Conservation (phyloP, 495 filamentous ascomycete genomes). For the Penicilliopsis zonata region DNA sequence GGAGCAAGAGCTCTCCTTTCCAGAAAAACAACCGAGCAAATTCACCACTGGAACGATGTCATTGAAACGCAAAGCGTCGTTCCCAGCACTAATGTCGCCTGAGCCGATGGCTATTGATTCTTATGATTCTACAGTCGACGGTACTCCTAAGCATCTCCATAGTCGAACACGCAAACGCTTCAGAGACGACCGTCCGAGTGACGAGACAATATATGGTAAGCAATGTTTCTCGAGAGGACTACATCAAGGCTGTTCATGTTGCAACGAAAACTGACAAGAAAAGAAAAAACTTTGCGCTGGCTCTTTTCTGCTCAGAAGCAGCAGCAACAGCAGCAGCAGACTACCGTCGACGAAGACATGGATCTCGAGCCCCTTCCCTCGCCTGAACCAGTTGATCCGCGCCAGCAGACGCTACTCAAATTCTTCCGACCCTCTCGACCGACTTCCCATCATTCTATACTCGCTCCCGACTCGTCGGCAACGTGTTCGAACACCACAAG, state of each 20-base stretch:
- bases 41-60: slow-evolving; percentile 22
- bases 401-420: slow-evolving; percentile 31
- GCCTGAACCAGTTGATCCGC: slow-evolving; percentile 24
- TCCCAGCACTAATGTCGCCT: slow-evolving; percentile 19
- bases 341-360: slow-evolving; percentile 14
- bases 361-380: slow-evolving; percentile 11
- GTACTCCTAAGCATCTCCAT: slow-evolving; percentile 28
- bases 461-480: slow-evolving; percentile 1
- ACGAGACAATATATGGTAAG: slow-evolving; percentile 34
- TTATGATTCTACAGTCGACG: slow-evolving; percentile 10
- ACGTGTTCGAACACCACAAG: too few relatives aligned
- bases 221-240: not conserved
- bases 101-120: slow-evolving; percentile 16
- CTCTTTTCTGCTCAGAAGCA: slow-evolving; percentile 29
- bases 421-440: slow-evolving; percentile 31
- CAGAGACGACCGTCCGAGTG: slow-evolving; percentile 34
- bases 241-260: not conserved
- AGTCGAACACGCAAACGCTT: slow-evolving; percentile 42
- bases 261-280: slow-evolving; percentile 10
- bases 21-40: too few relatives aligned
- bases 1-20: too few relatives aligned
- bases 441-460: slow-evolving; percentile 3
- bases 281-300: slow-evolving; percentile 35
- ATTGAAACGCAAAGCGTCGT: slow-evolving; percentile 41
- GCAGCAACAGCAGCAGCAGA: slow-evolving; percentile 11